These are phyloP conservation scores for Boechera stricta DNA, from an alignment of 345 rosid species.

Conservation along the genomic window DNA sequence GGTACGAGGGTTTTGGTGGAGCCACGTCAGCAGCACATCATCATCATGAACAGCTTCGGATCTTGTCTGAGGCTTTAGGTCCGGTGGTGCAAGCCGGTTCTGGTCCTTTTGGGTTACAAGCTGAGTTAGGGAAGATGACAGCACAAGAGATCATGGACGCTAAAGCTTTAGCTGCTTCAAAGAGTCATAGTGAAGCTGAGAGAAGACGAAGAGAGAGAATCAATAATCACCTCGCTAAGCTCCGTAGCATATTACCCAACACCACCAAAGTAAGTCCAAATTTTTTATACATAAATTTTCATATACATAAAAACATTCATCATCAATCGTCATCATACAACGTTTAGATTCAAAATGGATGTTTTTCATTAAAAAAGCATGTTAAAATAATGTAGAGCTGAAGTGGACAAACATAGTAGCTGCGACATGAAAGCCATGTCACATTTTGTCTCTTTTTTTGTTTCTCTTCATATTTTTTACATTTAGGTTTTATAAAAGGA, in stretches of 20 bases:
- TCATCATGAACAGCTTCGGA: slow-evolving; percentile 73
- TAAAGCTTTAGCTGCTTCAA: slow-evolving; percentile 97
- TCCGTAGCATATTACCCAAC: slow-evolving; percentile 92
- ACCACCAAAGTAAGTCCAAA: slow-evolving; percentile 87
- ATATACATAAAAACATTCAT: slow-evolving; percentile 9
- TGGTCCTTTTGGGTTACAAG: slow-evolving; percentile 78
- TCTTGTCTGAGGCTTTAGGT: slow-evolving; percentile 82
- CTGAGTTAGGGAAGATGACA: slow-evolving; percentile 85
- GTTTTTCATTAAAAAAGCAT: neutral
- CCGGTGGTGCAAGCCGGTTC: slow-evolving; percentile 64
- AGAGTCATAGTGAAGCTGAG: slow-evolving; percentile 98
- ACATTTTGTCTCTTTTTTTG: slow-evolving; percentile 32
- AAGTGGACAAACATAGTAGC: slow-evolving; percentile 43
- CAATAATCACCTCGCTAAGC: slow-evolving; percentile 94
- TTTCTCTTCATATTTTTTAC: neutral
- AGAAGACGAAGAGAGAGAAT: slow-evolving; percentile 95
- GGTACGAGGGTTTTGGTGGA: slow-evolving; percentile 55
- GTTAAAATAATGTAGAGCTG: slow-evolving; percentile 31
- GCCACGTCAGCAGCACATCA: slow-evolving; percentile 44
- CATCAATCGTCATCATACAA: slow-evolving; percentile 27
- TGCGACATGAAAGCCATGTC: slow-evolving; percentile 46
- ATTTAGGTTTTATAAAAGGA: slow-evolving; percentile 37
- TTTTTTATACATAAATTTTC: neutral
- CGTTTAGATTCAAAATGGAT: neutral
- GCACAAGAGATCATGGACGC: slow-evolving; percentile 99